These are phyloP conservation scores for Monosporozyma aquatica DNA, from an alignment of 805 yeast genomes.

Conservation along the genomic window DNA sequence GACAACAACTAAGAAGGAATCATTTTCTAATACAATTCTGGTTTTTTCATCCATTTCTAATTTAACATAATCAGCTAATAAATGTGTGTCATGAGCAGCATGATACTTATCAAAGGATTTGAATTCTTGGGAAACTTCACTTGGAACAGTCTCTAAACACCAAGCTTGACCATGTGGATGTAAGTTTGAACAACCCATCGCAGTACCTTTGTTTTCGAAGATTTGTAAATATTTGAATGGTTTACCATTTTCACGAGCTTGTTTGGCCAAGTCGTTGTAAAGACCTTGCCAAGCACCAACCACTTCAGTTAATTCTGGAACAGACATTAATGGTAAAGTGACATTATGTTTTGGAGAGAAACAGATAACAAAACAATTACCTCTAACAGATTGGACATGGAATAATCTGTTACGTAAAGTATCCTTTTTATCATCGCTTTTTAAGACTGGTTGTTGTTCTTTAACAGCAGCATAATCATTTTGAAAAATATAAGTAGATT, in stretches of 20 bases:
- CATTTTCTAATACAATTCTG: conserved; percentile 52
- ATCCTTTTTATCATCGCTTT: conserved; percentile 11
- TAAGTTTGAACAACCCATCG: conserved; percentile 77
- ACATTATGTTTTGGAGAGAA: conserved; percentile 62
- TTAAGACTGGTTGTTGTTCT: conserved; percentile 43
- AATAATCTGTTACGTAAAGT: conserved; percentile 38
- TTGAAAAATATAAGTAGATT: conserved; percentile 48
- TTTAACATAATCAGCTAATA: conserved; percentile 54
- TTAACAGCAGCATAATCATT: conserved; percentile 69
- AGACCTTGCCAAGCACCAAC: conserved; percentile 52
- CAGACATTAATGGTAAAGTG: conserved; percentile 54
- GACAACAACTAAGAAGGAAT: conserved; percentile 55
- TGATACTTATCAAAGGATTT: conserved; percentile 41
- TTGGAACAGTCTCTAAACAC: conserved; percentile 58
- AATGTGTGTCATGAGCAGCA: conserved; percentile 36
- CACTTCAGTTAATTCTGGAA: conserved; percentile 36
- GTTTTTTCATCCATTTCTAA: conserved; percentile 42
- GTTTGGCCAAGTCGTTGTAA: conserved; percentile 36
- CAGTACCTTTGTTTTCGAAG: conserved; percentile 68
- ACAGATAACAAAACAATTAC: conserved; percentile 62
- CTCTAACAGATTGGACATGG: conserved; percentile 50
- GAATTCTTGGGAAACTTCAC: conserved; percentile 54
- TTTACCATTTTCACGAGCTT: conserved; percentile 30
- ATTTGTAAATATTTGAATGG: conserved; percentile 57
- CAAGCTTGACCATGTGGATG: conserved; percentile 82